Conservation (phyloP, 768 basidiomycete genomes). For the Leccinum obscurum region DNA sequence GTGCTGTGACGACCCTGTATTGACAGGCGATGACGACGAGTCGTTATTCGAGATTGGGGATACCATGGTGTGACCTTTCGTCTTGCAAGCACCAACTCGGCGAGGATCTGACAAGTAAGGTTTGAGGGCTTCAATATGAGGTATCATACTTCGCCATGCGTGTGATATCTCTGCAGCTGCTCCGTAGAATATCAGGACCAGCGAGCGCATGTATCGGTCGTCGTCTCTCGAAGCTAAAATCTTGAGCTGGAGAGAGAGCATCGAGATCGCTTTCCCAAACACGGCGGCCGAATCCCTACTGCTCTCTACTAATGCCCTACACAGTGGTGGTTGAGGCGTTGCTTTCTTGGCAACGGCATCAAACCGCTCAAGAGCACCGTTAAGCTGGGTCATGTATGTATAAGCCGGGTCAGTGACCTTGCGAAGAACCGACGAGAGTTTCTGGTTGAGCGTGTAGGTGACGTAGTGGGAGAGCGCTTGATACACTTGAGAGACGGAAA, state of each 20-base stretch:
- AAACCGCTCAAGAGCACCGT: constrained; percentile 88
- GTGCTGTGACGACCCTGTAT: constrained; percentile 27
- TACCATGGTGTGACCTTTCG: constrained; percentile 23
- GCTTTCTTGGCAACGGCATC: constrained; percentile 74
- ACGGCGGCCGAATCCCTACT: constrained; percentile 82
- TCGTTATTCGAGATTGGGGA: constrained; percentile 28
- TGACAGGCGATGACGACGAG: constrained; percentile 29
- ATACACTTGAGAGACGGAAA: constrained; percentile 89
- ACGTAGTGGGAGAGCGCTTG: constrained; percentile 87
- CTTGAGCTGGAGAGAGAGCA: constrained; percentile 78
- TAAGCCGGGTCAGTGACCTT: constrained; percentile 88
- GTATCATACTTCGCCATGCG: constrained; percentile 79
- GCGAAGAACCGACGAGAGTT: constrained; percentile 73
- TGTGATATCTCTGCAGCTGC: constrained; percentile 84
- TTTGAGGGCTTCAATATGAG: constrained; percentile 68
- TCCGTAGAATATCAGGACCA: constrained; percentile 86
- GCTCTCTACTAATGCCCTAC: constrained; percentile 75
- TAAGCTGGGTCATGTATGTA: constrained; percentile 76
- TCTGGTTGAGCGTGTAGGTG: constrained; percentile 78
- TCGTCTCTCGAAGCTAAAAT: constrained; percentile 75
- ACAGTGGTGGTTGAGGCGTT: constrained; percentile 68
- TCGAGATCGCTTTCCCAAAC: constrained; percentile 86
- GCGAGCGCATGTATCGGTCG: constrained; percentile 82
- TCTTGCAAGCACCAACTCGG: constrained; percentile 35
- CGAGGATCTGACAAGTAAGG: constrained; percentile 55